A percentile compares a stretch with the other conserved stretches of the same genome.
phyloP scores from a whole-genome alignment of 345 rosid species.

The Eucalyptus erythrocorys region DNA sequence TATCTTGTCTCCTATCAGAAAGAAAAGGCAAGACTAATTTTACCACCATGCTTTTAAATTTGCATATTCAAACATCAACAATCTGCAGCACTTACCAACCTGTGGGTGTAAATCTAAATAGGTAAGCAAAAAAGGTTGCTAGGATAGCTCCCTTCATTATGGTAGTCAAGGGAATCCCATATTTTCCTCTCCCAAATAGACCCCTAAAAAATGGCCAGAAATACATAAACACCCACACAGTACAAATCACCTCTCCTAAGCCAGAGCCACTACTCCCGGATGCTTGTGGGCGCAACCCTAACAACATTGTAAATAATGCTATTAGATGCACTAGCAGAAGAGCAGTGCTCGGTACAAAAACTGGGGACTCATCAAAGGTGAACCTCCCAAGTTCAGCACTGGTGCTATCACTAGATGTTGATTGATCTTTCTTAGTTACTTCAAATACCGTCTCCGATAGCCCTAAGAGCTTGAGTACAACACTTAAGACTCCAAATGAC shows the following conservation, averaged over 20 bases:
- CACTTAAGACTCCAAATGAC: too few species aligned
- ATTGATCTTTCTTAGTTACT: conserved; percentile 30
- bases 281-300: neutral
- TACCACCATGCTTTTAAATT: neutral
- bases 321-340: conserved; percentile 22
- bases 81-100: neutral
- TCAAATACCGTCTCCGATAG: conserved; percentile 26
- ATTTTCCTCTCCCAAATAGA: conserved; percentile 33
- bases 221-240: conserved; percentile 7
- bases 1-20: neutral
- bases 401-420: neutral
- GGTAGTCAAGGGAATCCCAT: conserved; percentile 45
- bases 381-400: neutral
- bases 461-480: neutral
- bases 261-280: too few species aligned
- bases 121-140: conserved; percentile 9
- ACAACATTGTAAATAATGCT: neutral
- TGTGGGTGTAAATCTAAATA: neutral
- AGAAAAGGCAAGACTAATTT: neutral
- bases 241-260: too few species aligned
- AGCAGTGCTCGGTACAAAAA: conserved; percentile 35
- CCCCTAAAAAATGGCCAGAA: conserved; percentile 37
- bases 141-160: conserved; percentile 23
- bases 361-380: conserved; percentile 18
- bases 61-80: neutral